Conservation (phyloP, 345 rosid genomes). For the Corymbia maculata region DNA sequence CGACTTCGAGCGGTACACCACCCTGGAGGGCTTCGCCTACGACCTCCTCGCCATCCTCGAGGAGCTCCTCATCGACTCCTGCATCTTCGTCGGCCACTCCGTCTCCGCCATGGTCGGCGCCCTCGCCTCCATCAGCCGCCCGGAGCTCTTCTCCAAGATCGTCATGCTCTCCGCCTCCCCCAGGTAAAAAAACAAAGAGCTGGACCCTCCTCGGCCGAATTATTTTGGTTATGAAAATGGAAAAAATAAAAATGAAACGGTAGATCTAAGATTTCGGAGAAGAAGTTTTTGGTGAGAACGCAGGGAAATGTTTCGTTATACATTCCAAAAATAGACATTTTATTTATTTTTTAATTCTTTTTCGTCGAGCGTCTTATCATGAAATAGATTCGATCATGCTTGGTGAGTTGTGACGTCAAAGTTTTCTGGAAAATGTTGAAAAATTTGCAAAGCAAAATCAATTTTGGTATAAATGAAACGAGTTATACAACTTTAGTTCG, state of each 20-base stretch:
- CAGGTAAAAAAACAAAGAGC: conserved; percentile 38
- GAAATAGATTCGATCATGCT: background rate
- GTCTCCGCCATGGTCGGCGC: conserved; percentile 71
- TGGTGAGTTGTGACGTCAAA: background rate
- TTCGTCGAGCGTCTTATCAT: background rate
- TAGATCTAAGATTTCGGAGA: background rate
- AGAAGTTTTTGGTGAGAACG: background rate
- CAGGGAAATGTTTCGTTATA: background rate
- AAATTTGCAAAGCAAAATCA: background rate
- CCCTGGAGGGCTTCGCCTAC: conserved; percentile 65
- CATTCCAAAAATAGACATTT: background rate
- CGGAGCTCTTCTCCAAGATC: conserved; percentile 69
- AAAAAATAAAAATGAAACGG: background rate
- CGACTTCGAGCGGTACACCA: conserved; percentile 64
- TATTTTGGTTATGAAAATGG: background rate
- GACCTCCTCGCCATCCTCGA: conserved; percentile 82
- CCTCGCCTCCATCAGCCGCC: conserved; percentile 79
- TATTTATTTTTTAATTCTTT: too few species aligned
- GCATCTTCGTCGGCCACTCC: conserved; percentile 82
- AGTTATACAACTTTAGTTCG: background rate
- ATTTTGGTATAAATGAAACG: background rate
- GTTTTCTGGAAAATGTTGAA: background rate
- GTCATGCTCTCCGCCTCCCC: conserved; percentile 71
- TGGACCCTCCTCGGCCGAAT: too few species aligned
- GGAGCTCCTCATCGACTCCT: conserved; percentile 42